Conservation (phyloP, 2,329 filamentous ascomycete species). For the Plectosphaerella sp. region DNA sequence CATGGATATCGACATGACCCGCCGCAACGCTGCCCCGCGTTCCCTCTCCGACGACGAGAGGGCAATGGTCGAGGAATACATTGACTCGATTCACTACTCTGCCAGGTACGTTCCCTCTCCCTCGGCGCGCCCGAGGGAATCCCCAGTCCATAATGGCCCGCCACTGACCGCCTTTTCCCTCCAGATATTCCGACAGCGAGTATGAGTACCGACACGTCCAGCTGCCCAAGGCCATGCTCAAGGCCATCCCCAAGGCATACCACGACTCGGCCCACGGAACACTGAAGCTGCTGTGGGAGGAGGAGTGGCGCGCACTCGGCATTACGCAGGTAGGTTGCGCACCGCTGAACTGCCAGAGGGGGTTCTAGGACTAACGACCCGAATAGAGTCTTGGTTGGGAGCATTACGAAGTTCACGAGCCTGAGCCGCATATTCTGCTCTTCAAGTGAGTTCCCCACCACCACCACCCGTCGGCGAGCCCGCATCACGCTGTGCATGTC, state of each 20-base stretch:
- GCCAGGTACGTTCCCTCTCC: slow-evolving; percentile 58
- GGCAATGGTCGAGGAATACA: slow-evolving; percentile 81
- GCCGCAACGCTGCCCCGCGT: slow-evolving; percentile 83
- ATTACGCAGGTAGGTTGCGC: slow-evolving; percentile 77
- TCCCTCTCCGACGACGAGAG: slow-evolving; percentile 77
- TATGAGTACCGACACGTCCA: slow-evolving; percentile 98
- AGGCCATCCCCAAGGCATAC: slow-evolving; percentile 92
- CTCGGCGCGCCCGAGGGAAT: neutral
- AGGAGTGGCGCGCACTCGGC: slow-evolving; percentile 94
- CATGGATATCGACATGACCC: slow-evolving; percentile 68
- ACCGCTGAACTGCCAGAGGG: neutral
- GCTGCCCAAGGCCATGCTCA: slow-evolving; percentile 96
- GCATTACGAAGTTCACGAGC: slow-evolving; percentile 98
- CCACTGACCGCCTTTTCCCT: slow-evolving; percentile 5
- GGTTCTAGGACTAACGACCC: slow-evolving; percentile 1
- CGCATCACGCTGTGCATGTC: neutral
- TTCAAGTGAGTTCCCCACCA: slow-evolving; percentile 75
- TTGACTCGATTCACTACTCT: slow-evolving; percentile 94
- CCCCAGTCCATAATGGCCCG: neutral
- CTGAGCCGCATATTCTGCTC: slow-evolving; percentile 94
- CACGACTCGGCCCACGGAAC: slow-evolving; percentile 87
- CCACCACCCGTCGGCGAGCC: too few relatives aligned
- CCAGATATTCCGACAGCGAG: slow-evolving; percentile 85
- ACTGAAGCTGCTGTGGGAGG: slow-evolving; percentile 94
- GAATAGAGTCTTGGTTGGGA: slow-evolving; percentile 93